Evolutionary conservation across 2,329 filamentous ascomycete genomes (phyloP), one percentile per base, ranked within the genome.

Genomic region (Fusarium pseudocircinatum): DNA sequence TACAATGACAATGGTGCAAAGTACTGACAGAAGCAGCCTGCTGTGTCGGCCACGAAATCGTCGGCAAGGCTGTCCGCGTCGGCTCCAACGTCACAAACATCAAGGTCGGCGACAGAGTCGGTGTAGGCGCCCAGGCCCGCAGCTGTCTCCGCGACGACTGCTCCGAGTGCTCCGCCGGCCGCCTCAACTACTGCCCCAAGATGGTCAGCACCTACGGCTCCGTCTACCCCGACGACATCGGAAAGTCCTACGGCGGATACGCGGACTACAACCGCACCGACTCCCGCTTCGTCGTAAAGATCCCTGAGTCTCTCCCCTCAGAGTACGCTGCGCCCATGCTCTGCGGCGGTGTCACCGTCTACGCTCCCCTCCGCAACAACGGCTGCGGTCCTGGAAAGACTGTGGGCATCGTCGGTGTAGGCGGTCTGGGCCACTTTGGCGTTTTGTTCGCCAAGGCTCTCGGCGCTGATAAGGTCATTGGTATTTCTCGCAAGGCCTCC

Each of bases 291-390:
- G 82, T 82, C 39, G 75, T 86, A 60, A 85, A 84, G 78, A 84
- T 86, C 46, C 84, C 84, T 22, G 83, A 85, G 32, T 77, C 73
- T 16, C 70, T 86, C 2, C 69, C 78, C n/a, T 80, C 79, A 3
- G 84, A 82, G 42, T 70, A 82, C 42, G 83, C 84, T 14, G 85
- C 91, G 22, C 91, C 92, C 7, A 89, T 94, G 87, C 84, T 94
- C 56, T 94, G 92, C 75, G 92, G 87, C 20, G 92, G 92, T 26
- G 86, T 93, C 44, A 94, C 92, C 0, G 84, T 91, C 15, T 94
- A 86, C 76, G 84, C 85, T 13, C 92, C 92, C 2, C 80, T 94
- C 47, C 84, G 84, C 63, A 85, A 88, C 57, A 88, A 92, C 67
- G 89, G 89, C 13, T 88, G 86, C 60, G 92, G 91, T 0, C 90